Evolutionary conservation across 2,329 filamentous ascomycete species (phyloP).

Genomic region (Acephala macrosclerotiorum): DNA sequence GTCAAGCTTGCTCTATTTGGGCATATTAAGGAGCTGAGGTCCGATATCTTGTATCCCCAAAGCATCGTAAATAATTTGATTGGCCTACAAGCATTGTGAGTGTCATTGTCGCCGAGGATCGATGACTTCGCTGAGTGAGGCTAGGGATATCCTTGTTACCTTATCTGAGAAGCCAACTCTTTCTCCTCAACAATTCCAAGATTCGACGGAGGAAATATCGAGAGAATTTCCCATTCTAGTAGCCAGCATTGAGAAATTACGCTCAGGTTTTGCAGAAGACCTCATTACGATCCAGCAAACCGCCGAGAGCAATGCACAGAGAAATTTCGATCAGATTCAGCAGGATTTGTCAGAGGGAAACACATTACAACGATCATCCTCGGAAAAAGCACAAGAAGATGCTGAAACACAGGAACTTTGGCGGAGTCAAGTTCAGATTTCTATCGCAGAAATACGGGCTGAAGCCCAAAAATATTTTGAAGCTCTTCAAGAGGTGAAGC

Average conservation of each 20-base stretch:
- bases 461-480: neutral
- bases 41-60: neutral
- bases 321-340: neutral
- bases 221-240: neutral
- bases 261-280: slow-evolving; percentile 1
- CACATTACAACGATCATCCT: neutral
- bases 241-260: neutral
- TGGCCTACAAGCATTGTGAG: neutral
- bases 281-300: slow-evolving; percentile 8
- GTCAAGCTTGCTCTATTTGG: slow-evolving; percentile 5
- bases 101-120: neutral
- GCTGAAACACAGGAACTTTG: slow-evolving; percentile 3
- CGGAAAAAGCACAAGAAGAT: slow-evolving; percentile 1
- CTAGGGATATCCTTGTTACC: slow-evolving; percentile 7
- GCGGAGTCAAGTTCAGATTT: slow-evolving; percentile 6
- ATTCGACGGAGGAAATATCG: slow-evolving; percentile 6
- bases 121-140: neutral
- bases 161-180: neutral
- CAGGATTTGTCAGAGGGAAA: neutral
- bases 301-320: neutral
- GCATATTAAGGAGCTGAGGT: slow-evolving; percentile 9
- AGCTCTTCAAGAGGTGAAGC: slow-evolving; percentile 2
- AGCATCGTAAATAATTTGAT: neutral
- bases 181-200: slow-evolving; percentile 6
- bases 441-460: slow-evolving; percentile 1